A percentile compares a stretch with the other conserved stretches of the same genome.
Conservation (phyloP, 345 rosid species). For the Trapa incisa region DNA sequence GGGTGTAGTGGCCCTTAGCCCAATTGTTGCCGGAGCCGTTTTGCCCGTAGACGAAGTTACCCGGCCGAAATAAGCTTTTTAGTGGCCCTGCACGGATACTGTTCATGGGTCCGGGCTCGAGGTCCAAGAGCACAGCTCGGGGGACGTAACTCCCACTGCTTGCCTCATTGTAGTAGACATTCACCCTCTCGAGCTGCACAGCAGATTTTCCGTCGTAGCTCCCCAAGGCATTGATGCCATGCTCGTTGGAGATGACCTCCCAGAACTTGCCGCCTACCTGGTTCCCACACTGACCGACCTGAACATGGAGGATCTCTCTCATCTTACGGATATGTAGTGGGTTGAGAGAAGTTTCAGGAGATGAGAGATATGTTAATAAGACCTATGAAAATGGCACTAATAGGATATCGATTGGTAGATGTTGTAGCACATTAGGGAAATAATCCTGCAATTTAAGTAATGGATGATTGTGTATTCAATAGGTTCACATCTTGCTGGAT, state of each 20-base stretch:
- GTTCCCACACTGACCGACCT: constrained; percentile 55
- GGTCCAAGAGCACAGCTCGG: constrained; percentile 43
- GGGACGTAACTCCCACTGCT: constrained; percentile 47
- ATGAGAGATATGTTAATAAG: background rate
- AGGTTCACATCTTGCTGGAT: no score
- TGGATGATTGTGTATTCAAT: no score
- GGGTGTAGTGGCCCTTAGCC: constrained; percentile 59
- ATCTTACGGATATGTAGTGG: constrained; percentile 7
- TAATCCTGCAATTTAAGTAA: no score
- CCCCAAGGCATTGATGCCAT: constrained; percentile 38
- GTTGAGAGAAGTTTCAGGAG: background rate
- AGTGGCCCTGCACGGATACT: constrained; percentile 36
- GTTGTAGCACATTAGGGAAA: no score
- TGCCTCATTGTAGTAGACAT: constrained; percentile 50
- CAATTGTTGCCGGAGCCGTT: constrained; percentile 56
- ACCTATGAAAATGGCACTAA: no score
- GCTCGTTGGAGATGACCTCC: constrained; percentile 52
- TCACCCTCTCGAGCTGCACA: constrained; percentile 46
- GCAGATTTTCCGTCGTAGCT: constrained; percentile 26
- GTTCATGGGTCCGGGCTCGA: constrained; percentile 59
- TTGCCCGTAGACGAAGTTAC: constrained; percentile 49
- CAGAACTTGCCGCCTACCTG: constrained; percentile 51
- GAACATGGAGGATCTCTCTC: constrained; percentile 56
- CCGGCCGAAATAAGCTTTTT: constrained; percentile 51
- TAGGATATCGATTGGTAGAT: no score